Percentiles rank a stretch among this genome's conserved stretches.
Conservation (phyloP, 1,284 basidiomycete genomes). For the Mycena citricolor region DNA sequence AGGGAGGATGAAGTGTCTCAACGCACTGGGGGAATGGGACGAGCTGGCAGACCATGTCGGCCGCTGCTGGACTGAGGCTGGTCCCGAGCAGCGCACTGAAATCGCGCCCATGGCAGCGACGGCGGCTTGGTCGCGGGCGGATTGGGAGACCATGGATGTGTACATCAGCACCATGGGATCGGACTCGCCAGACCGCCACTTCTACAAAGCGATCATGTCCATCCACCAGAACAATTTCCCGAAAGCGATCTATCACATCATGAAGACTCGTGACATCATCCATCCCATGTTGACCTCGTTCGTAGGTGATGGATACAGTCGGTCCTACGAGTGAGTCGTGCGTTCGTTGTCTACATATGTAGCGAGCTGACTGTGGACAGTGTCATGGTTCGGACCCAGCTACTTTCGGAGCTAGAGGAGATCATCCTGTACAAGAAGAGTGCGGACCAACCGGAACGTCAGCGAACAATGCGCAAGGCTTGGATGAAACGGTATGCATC, state of each 20-base stretch:
- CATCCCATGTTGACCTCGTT: slow-evolving; percentile 92
- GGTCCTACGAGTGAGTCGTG: slow-evolving; percentile 86
- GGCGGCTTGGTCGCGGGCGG: slow-evolving; percentile 94
- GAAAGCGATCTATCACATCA: slow-evolving; percentile 88
- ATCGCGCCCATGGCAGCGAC: slow-evolving; percentile 98
- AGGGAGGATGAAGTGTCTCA: slow-evolving; percentile 94
- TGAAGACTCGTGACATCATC: slow-evolving; percentile 91
- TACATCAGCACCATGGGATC: slow-evolving; percentile 94
- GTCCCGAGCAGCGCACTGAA: slow-evolving; percentile 82
- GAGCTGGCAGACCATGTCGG: slow-evolving; percentile 86
- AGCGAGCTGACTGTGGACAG: slow-evolving; percentile 39
- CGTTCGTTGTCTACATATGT: neutral
- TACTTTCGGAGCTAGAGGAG: slow-evolving; percentile 98
- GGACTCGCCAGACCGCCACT: slow-evolving; percentile 93
- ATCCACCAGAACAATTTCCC: slow-evolving; percentile 97
- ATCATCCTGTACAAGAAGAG: slow-evolving; percentile 96
- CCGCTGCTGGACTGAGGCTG: slow-evolving; percentile 85
- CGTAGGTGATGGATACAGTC: slow-evolving; percentile 93
- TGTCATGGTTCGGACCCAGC: slow-evolving; percentile 96
- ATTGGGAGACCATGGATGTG: slow-evolving; percentile 99
- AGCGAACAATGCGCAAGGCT: slow-evolving; percentile 82
- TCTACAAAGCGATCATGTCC: slow-evolving; percentile 94
- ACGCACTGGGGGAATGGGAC: slow-evolving; percentile 99
- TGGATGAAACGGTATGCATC: slow-evolving; percentile 85
- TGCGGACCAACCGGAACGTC: slow-evolving; percentile 91